Conservation (phyloP, 2,329 filamentous ascomycete genomes). For the Fonsecaea monophora region DNA sequence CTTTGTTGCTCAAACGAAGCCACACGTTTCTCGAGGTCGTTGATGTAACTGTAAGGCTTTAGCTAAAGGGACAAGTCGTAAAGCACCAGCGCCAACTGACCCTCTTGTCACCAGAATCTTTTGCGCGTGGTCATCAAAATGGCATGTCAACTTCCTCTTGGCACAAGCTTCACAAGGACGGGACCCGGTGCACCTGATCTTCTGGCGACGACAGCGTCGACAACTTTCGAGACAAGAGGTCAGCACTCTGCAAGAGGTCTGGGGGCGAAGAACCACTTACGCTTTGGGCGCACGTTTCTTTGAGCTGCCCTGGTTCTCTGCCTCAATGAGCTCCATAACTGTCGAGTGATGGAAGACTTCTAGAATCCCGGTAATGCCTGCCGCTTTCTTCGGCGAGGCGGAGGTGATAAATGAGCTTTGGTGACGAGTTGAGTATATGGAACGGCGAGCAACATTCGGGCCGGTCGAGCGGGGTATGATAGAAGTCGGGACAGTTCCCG, state of each 20-base stretch:
- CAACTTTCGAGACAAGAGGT: conserved; percentile 42
- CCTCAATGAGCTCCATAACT: neutral
- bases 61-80: neutral
- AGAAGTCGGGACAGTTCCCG: neutral
- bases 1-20: conserved; percentile 9
- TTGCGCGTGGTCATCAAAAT: conserved; percentile 56
- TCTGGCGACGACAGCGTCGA: conserved; percentile 54
- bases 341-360: neutral
- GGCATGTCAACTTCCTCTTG: conserved; percentile 52
- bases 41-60: conserved; percentile 44
- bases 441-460: neutral
- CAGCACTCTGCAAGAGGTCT: neutral
- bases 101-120: conserved; percentile 59
- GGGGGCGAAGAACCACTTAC: neutral
- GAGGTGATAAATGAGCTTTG: neutral
- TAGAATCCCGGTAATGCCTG: neutral
- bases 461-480: neutral
- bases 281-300: conserved; percentile 13
- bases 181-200: conserved; percentile 55
- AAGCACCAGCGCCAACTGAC: conserved; percentile 42
- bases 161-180: conserved; percentile 55
- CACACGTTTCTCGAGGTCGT: conserved; percentile 42
- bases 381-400: neutral
- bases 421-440: neutral
- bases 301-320: neutral